Evolutionary conservation across 2,329 filamentous ascomycete species (phyloP).

Genomic region (Fusarium camptoceras): DNA sequence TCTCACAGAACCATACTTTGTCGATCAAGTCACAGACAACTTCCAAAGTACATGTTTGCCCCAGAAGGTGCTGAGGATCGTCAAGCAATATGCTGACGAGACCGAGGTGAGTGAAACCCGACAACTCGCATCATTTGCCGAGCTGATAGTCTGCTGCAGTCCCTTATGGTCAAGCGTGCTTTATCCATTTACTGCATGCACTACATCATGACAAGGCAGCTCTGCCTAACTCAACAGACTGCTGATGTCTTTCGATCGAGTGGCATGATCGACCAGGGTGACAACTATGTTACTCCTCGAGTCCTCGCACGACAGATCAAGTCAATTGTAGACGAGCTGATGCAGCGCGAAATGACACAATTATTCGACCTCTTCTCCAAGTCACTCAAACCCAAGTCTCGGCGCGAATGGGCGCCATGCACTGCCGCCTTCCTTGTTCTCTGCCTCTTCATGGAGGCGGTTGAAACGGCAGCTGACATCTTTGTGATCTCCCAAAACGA

Average conservation of each 20-base stretch:
- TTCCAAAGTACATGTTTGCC: slow-evolving; percentile 60
- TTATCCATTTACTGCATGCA: slow-evolving; percentile 68
- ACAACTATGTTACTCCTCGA: slow-evolving; percentile 62
- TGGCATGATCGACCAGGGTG: slow-evolving; percentile 58
- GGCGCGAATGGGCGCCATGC: slow-evolving; percentile 67
- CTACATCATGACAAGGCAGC: slow-evolving; percentile 67
- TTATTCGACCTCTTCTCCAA: slow-evolving; percentile 66
- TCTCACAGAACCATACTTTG: slow-evolving; percentile 60
- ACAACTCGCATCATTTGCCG: slow-evolving; percentile 17
- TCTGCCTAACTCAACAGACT: slow-evolving; percentile 61
- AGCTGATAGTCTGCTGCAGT: slow-evolving; percentile 47
- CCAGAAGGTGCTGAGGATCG: slow-evolving; percentile 59
- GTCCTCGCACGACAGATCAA: slow-evolving; percentile 69
- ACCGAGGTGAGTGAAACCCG: slow-evolving; percentile 54
- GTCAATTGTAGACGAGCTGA: slow-evolving; percentile 66
- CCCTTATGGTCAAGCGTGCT: slow-evolving; percentile 64
- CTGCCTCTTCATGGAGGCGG: slow-evolving; percentile 69
- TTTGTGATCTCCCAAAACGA: slow-evolving; percentile 66
- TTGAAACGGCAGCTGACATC: slow-evolving; percentile 64
- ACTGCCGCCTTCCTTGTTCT: slow-evolving; percentile 67
- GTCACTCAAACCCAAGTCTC: slow-evolving; percentile 65
- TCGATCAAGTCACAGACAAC: slow-evolving; percentile 63
- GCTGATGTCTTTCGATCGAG: slow-evolving; percentile 56
- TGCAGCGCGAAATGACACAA: slow-evolving; percentile 62
- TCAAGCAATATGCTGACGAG: slow-evolving; percentile 60